Evolutionary conservation across 768 basidiomycete species (phyloP).

Genomic region (Amanita muscaria): DNA sequence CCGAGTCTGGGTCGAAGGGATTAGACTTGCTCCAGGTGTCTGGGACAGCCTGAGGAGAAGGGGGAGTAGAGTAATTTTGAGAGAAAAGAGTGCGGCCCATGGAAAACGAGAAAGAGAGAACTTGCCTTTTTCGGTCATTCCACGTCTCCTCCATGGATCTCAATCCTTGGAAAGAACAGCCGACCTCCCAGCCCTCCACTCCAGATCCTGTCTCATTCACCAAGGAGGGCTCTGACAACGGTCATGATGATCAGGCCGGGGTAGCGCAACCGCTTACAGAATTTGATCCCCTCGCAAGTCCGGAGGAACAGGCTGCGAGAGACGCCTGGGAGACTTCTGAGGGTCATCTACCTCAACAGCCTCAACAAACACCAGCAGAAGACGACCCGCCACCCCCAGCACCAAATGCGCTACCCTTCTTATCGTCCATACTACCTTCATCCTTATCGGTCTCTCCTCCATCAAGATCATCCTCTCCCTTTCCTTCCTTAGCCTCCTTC

Average conservation of each 20-base stretch:
- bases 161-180: constrained; percentile 5
- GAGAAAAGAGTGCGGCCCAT: constrained; percentile 59
- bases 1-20: constrained; percentile 74
- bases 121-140: not conserved
- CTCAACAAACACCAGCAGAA: constrained; percentile 26
- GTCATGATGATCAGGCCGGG: too few species aligned
- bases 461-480: constrained; percentile 33
- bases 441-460: constrained; percentile 19
- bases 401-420: constrained; percentile 24
- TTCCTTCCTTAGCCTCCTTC: constrained; percentile 57
- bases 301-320: constrained; percentile 50
- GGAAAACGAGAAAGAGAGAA: not conserved
- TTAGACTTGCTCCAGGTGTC: constrained; percentile 60
- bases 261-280: too few species aligned
- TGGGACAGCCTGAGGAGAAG: constrained; percentile 37
- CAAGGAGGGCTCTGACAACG: too few species aligned
- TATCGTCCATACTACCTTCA: constrained; percentile 19
- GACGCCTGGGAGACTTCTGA: constrained; percentile 59
- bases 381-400: constrained; percentile 20
- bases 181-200: constrained; percentile 10
- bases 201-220: constrained; percentile 39
- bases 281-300: constrained; percentile 59
- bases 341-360: constrained; percentile 55
- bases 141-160: not conserved
- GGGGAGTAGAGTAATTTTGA: constrained; percentile 27